These are phyloP conservation scores for Suillus hirtellus DNA, from an alignment of 768 basidiomycete species.

Conservation along the genomic window DNA sequence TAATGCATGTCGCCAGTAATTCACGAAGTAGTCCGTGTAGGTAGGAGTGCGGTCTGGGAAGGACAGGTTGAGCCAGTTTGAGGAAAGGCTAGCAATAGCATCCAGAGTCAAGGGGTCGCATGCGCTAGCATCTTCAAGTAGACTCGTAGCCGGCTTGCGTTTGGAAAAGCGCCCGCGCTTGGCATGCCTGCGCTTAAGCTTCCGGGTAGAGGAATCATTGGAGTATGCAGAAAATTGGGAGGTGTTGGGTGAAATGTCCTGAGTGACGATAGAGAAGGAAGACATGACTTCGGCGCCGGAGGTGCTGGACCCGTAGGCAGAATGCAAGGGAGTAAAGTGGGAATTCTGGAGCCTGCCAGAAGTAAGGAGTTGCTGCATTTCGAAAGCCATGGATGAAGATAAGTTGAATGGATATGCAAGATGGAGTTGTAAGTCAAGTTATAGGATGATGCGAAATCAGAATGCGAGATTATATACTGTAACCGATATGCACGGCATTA, in stretches of 20 bases:
- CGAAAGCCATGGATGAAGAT: neutral
- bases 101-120: neutral
- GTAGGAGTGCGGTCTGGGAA: neutral
- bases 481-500: neutral
- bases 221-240: neutral
- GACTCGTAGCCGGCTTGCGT: too few relatives aligned
- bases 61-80: neutral
- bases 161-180: neutral
- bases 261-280: neutral
- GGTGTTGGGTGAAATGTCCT: neutral
- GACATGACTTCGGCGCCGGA: neutral
- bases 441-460: neutral
- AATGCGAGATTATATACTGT: neutral
- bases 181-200: neutral
- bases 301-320: neutral
- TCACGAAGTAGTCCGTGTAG: slow-evolving; percentile 1
- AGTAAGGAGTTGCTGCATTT: neutral
- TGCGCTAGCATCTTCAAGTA: neutral
- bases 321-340: neutral
- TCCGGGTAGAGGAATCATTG: neutral
- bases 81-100: neutral
- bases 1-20: slow-evolving; percentile 1
- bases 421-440: neutral
- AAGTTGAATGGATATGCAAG: neutral
- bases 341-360: slow-evolving; percentile 3